Evolutionary conservation across 1,139 yeast species (phyloP), one percentile per base, ranked within the genome.

Genomic region (Candida freyschussii): DNA sequence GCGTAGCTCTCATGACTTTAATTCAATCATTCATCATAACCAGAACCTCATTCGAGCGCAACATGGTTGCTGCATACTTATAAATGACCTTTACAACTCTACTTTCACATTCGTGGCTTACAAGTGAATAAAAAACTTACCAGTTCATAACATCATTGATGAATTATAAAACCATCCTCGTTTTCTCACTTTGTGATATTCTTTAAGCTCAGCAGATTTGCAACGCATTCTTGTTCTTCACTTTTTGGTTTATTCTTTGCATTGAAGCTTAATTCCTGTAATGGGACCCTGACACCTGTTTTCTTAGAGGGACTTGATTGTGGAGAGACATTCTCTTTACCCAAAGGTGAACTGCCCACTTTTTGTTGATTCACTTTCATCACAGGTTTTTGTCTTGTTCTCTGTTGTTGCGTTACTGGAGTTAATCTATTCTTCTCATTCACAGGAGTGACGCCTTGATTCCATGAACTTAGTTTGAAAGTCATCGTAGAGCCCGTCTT

Each of bases 291-390:
- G 10, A 17, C 14, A 18, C 30, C 14, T 24, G n/a, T n/a, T n/a
- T n/a, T 21, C 15, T 32, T 24, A 1, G 19, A 30, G 11, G 49
- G 45, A 3, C 41, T 33, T 4, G 39, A 34, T 2, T 20, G 27
- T 25, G 37, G 37, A 13, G 38, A 30, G 7, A 26, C 7, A 23
- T 37, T 30, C 24, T 34, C 39, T 29, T 32, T 29, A 6, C 21
- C 27, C 11, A 29, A 24, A 9, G 45, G 36, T 19, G 48, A 41
- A 4, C 46, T 36, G 39, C 29, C 24, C 32, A 41, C 17, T n/a
- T 32, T 35, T 20, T 40, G 39, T 7, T 26, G 20, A 24, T 44
- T 47, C 8, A 50, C 52, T 26, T 34, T 46, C 54, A 50, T 50
- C 5, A 45, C 39, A 24, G 54, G 54, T 25, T 41, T 50, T 27